Conservation (phyloP, 345 rosid species). For the Citrus australasica region DNA sequence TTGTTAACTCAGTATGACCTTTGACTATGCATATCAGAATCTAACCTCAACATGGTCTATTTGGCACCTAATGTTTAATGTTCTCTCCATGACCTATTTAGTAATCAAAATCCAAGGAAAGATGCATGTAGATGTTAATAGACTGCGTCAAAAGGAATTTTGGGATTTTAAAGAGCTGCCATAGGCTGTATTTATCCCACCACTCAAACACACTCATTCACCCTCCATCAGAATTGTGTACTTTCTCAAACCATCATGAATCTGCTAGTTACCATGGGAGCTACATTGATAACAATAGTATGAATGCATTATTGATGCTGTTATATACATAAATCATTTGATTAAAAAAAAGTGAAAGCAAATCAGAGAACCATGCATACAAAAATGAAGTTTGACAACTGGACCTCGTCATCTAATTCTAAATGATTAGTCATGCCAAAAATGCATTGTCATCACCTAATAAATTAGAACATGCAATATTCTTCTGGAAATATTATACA, state of each 20-base stretch:
- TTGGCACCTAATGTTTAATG: background rate
- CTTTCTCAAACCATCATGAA: background rate
- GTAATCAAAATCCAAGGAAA: background rate
- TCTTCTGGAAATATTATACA: background rate
- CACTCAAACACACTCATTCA: background rate
- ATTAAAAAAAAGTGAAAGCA: background rate
- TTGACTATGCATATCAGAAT: background rate
- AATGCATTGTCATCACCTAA: too few relatives aligned
- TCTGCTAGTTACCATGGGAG: background rate
- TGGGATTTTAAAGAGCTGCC: background rate
- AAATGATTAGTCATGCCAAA: background rate
- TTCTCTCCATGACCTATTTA: background rate
- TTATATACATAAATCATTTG: background rate
- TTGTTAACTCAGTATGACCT: background rate
- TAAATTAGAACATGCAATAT: background rate
- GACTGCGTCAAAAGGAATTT: background rate
- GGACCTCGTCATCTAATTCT: background rate
- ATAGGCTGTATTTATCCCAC: background rate
- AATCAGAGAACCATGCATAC: background rate
- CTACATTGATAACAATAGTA: background rate
- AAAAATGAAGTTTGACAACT: background rate
- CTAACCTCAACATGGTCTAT: background rate
- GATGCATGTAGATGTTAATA: background rate
- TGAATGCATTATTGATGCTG: background rate
- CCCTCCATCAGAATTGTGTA: background rate